phyloP scores from a whole-genome alignment of 2,329 filamentous ascomycete genomes.

The Elsinoe ampelina region DNA sequence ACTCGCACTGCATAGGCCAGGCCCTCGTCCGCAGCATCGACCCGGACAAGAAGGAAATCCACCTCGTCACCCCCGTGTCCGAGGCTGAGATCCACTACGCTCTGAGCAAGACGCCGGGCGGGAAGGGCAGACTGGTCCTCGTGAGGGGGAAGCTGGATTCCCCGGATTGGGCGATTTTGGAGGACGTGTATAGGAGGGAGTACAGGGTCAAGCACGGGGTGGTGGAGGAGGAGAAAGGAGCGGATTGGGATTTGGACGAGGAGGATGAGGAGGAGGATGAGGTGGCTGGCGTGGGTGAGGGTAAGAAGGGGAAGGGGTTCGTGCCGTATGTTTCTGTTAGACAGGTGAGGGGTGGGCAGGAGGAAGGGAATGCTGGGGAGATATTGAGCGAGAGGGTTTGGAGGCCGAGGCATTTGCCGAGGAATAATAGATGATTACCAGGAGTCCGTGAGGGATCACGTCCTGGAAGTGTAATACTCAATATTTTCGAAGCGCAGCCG shows the following conservation, averaged over 20 bases:
- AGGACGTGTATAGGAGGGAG: slow-evolving; percentile 42
- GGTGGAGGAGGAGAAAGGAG: neutral
- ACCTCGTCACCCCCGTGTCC: slow-evolving; percentile 55
- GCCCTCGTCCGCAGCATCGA: slow-evolving; percentile 65
- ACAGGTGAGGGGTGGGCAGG: neutral
- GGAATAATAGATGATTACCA: neutral
- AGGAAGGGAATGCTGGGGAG: neutral
- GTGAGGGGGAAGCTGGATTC: slow-evolving; percentile 60
- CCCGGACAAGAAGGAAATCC: slow-evolving; percentile 41
- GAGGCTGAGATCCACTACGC: slow-evolving; percentile 21
- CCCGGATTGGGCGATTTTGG: slow-evolving; percentile 61
- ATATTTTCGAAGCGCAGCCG: too few species aligned
- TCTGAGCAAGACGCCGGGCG: slow-evolving; percentile 14
- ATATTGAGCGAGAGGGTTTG: slow-evolving; percentile 8
- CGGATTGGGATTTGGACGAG: neutral
- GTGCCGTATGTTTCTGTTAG: neutral
- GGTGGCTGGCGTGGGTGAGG: neutral
- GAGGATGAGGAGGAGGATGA: neutral
- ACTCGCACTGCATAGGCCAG: slow-evolving; percentile 53
- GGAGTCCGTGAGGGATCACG: neutral
- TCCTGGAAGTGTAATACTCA: slow-evolving; percentile 26
- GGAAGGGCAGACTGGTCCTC: slow-evolving; percentile 46
- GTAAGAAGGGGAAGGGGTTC: neutral
- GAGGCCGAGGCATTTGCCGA: slow-evolving; percentile 5
- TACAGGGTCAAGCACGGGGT: neutral